Conservation (phyloP, 2,329 filamentous ascomycete species). For the Verticillium nubilum region DNA sequence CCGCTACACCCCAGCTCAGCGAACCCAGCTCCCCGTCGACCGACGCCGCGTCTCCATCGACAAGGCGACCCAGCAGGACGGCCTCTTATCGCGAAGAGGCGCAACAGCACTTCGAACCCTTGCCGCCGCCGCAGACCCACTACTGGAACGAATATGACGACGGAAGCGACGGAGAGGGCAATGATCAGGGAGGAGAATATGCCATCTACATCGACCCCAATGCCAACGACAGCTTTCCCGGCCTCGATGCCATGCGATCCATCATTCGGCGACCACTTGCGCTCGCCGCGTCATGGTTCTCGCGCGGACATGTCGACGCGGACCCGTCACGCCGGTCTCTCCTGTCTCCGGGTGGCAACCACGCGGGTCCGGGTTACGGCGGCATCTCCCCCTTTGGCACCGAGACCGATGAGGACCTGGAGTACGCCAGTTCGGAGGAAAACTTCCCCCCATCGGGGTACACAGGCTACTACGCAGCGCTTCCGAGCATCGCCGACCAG, state of each 20-base stretch:
- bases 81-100: slow-evolving; percentile 10
- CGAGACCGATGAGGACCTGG: slow-evolving; percentile 40
- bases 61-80: not conserved
- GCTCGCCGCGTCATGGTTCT: slow-evolving; percentile 48
- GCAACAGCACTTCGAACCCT: not conserved
- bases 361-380: slow-evolving; percentile 6
- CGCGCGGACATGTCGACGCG: slow-evolving; percentile 9
- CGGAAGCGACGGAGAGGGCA: slow-evolving; percentile 61
- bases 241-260: slow-evolving; percentile 53
- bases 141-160: slow-evolving; percentile 91
- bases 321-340: not conserved
- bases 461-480: slow-evolving; percentile 45
- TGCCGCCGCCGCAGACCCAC: slow-evolving; percentile 26
- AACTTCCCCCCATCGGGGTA: slow-evolving; percentile 42
- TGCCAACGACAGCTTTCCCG: slow-evolving; percentile 53
- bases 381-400: slow-evolving; percentile 18
- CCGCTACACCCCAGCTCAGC: slow-evolving; percentile 34
- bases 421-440: slow-evolving; percentile 49
- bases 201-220: slow-evolving; percentile 71
- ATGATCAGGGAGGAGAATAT: slow-evolving; percentile 51
- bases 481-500: slow-evolving; percentile 48
- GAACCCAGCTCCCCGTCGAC: slow-evolving; percentile 33
- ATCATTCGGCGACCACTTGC: slow-evolving; percentile 44
- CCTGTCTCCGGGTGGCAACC: not conserved
- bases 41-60: slow-evolving; percentile 11